Base-by-base conservation (phyloP, 306 rosid genomes). In the Cicer judaicum region DNA sequence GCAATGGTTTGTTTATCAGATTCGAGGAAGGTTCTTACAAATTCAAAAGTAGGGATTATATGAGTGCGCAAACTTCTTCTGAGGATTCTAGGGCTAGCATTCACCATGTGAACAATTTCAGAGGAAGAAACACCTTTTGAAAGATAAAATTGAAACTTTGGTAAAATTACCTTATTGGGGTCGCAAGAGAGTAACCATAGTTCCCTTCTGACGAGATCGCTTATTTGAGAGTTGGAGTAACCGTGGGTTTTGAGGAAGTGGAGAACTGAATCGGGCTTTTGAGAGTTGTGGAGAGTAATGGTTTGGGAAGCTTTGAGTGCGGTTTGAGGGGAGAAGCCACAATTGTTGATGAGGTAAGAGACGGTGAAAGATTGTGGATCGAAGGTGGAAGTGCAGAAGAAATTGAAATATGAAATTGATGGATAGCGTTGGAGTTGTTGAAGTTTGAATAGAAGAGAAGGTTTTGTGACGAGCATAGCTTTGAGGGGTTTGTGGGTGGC, bases 341-440 rank as follows among this genome's bases (percentile, higher is more conserved):
- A 24, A 24, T 24, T 24, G 69, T 80, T 68, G 68, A 66, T 24
- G 78, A 88, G 84, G 76, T 85, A 83, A 6, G 91, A 85, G 1
- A 80, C 34, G 34, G 34, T 24, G 34, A 24, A 59, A 12, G 69
- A 64, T 9, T 40, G 69, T 62, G 68, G 21, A 6, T 62, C 11
- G 41, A 4, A 24, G 41, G 50, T 38, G 12, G 69, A 64, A 64
- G 50, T 40, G 50, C 48, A 40, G 49, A 15, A 39, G 48, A 63
- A 15, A 24, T 24, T 24, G 34, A 24, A 24, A 24, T 2, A 2
- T 2, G 34, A 24, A 24, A 24, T 24, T 24, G 34, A 24, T 2
- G 34, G 34, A 24, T 24, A 24, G 34, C 34, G 34, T 24, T 24
- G 6, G 87, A 29, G 36, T 29, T 29, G 36, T 29, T 29, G 36